Evolutionary conservation across 176 grass and related monocot genomes (phyloP).

Genomic region (Dactylis glomerata): DNA sequence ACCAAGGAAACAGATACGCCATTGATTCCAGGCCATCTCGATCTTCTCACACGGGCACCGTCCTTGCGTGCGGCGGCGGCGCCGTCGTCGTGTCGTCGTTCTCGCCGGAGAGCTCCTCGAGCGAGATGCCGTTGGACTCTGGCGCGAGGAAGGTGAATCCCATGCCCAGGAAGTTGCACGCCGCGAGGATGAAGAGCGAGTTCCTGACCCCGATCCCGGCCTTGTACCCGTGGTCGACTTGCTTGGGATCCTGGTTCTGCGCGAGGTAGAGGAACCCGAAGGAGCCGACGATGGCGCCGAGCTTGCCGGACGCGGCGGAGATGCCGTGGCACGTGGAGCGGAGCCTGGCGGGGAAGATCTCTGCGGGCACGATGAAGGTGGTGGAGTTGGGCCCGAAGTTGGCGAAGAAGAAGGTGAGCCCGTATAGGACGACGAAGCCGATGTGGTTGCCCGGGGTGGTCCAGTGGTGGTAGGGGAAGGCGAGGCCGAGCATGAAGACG

Average conservation of each 20-base stretch:
- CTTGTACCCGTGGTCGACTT: constrained; percentile 53
- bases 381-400: constrained; percentile 74
- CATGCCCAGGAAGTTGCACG: constrained; percentile 36
- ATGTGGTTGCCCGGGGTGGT: constrained; percentile 40
- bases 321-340: constrained; percentile 67
- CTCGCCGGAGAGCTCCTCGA: constrained; percentile 61
- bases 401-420: constrained; percentile 75
- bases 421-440: constrained; percentile 58
- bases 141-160: constrained; percentile 46
- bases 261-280: constrained; percentile 73
- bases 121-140: constrained; percentile 53
- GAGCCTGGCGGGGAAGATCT: constrained; percentile 67
- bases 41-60: constrained; percentile 14
- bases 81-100: constrained; percentile 15
- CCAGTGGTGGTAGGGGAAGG: constrained; percentile 56
- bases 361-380: constrained; percentile 66
- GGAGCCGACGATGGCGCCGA: constrained; percentile 54
- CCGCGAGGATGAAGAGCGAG: constrained; percentile 61
- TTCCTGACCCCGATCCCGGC: constrained; percentile 65
- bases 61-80: constrained; percentile 4
- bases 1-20: not conserved
- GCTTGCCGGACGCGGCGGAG: constrained; percentile 53
- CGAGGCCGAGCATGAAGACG: constrained; percentile 46
- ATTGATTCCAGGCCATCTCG: not conserved
- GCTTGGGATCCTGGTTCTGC: constrained; percentile 43